Percentiles rank a stretch among this genome's conserved stretches.
phyloP scores from a whole-genome alignment of 169 alveolate genomes.

The Eimeria brunetti region DNA sequence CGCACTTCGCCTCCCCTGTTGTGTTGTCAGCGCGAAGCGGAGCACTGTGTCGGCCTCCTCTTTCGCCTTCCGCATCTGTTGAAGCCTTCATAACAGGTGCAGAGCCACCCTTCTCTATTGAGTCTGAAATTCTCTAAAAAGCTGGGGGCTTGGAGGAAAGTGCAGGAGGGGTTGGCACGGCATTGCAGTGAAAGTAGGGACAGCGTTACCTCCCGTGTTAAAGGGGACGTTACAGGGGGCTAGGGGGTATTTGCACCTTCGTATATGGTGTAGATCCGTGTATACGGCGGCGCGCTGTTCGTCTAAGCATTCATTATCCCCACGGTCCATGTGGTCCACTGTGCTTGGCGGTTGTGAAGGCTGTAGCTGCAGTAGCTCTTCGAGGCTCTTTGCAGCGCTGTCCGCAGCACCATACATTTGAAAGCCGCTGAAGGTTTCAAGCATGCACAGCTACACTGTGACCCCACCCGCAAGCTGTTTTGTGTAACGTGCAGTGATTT shows the following conservation, averaged over 20 bases:
- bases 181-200: neutral
- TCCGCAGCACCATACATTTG: neutral
- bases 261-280: constrained; percentile 33
- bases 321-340: neutral
- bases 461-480: neutral
- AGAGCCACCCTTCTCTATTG: neutral
- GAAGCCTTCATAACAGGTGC: constrained; percentile 32
- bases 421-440: neutral
- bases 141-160: no score
- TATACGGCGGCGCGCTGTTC: constrained; percentile 27
- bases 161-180: neutral
- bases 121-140: neutral
- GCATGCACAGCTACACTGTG: no score
- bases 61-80: neutral
- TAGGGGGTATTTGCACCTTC: neutral
- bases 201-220: neutral
- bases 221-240: neutral
- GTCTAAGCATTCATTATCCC: neutral
- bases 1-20: neutral
- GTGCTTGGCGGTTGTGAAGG: neutral
- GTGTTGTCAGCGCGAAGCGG: constrained; percentile 13
- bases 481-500: neutral
- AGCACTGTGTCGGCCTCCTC: constrained; percentile 38
- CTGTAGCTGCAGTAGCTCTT: constrained; percentile 35
- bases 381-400: constrained; percentile 47